Percentiles rank a stretch among this genome's conserved stretches.
These are phyloP conservation scores for Panicum hallii DNA, from an alignment of 202 grass and related monocot species.

Conservation along the genomic window DNA sequence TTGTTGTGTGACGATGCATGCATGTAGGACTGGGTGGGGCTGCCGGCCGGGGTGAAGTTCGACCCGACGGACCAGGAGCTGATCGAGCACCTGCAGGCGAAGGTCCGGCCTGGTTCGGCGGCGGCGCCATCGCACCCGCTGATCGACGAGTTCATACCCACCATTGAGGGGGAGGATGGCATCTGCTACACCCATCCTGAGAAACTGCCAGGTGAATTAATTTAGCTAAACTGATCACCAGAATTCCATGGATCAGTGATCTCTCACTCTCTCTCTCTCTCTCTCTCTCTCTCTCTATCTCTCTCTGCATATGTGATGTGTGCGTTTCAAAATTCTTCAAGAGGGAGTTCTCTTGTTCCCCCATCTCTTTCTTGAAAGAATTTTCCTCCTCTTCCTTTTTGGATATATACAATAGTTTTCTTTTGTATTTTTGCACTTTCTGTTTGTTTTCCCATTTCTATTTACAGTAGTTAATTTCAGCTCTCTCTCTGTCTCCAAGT, in stretches of 20 bases:
- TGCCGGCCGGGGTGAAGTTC: slow-evolving; percentile 85
- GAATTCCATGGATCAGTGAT: slow-evolving; percentile 2
- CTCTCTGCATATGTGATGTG: neutral
- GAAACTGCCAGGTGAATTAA: slow-evolving; percentile 80
- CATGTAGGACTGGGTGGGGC: slow-evolving; percentile 73
- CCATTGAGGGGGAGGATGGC: slow-evolving; percentile 92
- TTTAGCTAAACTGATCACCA: neutral
- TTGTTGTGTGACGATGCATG: slow-evolving; percentile 13
- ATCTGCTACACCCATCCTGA: slow-evolving; percentile 98
- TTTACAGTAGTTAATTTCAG: neutral
- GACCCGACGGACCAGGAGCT: slow-evolving; percentile 96
- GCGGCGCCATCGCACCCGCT: slow-evolving; percentile 62
- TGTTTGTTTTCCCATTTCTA: slow-evolving; percentile 25
- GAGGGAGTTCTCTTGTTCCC: slow-evolving; percentile 13
- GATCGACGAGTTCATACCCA: slow-evolving; percentile 96
- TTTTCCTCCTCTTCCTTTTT: neutral
- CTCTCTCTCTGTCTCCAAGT: neutral
- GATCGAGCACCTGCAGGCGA: slow-evolving; percentile 91
- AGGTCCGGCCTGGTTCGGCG: slow-evolving; percentile 50
- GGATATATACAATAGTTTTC: neutral
- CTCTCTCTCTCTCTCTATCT: too few relatives aligned
- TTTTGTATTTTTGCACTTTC: slow-evolving; percentile 27
- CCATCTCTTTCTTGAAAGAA: neutral
- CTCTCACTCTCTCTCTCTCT: neutral
- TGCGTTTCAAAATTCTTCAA: slow-evolving; percentile 26